Evolutionary conservation across 2,329 filamentous ascomycete genomes (phyloP).

Genomic region (Golovinomyces cichoracearum): DNA sequence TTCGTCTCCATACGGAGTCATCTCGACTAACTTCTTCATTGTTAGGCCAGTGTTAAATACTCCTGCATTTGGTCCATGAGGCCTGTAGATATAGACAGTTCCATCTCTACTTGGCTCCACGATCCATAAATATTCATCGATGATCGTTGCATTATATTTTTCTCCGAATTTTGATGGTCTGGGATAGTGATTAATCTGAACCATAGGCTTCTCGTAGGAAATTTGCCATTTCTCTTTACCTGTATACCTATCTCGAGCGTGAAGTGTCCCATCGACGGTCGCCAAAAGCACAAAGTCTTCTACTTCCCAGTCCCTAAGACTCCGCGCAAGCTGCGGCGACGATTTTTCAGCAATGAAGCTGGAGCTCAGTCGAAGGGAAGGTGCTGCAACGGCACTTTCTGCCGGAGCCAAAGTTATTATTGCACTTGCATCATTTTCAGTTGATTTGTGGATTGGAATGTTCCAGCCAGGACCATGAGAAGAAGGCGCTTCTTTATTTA

Average conservation of each 20-base stretch:
- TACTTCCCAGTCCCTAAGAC: constrained; percentile 96
- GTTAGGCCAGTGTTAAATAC: constrained; percentile 43
- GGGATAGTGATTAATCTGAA: constrained; percentile 65
- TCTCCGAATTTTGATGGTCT: constrained; percentile 32
- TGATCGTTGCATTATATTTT: constrained; percentile 29
- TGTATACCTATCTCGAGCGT: constrained; percentile 69
- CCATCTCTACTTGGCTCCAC: constrained; percentile 79
- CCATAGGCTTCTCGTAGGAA: constrained; percentile 61
- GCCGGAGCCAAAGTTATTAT: constrained; percentile 94
- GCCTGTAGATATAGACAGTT: constrained; percentile 62
- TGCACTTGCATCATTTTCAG: constrained; percentile 62
- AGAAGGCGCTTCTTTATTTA: constrained; percentile 14
- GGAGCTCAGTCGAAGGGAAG: constrained; percentile 41
- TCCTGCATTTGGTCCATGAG: constrained; percentile 30
- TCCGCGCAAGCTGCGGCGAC: constrained; percentile 80
- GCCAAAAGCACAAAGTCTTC: constrained; percentile 99
- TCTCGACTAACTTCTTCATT: constrained; percentile 66
- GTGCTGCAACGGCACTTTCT: constrained; percentile 87
- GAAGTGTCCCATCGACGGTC: constrained; percentile 94
- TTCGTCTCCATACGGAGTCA: constrained; percentile 48
- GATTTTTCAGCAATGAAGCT: constrained; percentile 34
- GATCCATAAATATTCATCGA: constrained; percentile 82
- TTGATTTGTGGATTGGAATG: constrained; percentile 6
- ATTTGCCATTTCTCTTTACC: constrained; percentile 69
- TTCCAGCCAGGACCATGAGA: constrained; percentile 12